Percentiles rank a stretch among this genome's conserved stretches.
Conservation (phyloP, 768 basidiomycete genomes). For the Fistulinella prunicolor region DNA sequence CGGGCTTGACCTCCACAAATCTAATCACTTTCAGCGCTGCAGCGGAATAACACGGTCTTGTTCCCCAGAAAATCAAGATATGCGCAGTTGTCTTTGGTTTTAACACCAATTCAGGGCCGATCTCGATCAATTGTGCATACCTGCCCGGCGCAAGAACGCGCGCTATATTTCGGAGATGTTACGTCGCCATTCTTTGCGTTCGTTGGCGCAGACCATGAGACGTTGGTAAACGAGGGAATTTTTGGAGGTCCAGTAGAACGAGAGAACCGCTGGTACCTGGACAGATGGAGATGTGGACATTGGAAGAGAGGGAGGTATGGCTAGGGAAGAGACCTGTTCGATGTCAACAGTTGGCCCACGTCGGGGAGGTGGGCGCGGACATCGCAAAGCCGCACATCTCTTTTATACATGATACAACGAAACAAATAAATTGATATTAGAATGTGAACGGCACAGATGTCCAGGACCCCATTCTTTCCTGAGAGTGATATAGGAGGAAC, state of each 20-base stretch:
- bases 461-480: neutral
- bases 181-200: slow-evolving; percentile 25
- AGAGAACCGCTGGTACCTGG: slow-evolving; percentile 28
- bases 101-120: slow-evolving; percentile 13
- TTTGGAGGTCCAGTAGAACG: slow-evolving; percentile 28
- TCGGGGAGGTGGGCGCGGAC: slow-evolving; percentile 13
- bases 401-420: too few relatives aligned
- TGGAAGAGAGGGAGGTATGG: slow-evolving; percentile 1
- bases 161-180: slow-evolving; percentile 28
- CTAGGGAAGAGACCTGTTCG: slow-evolving; percentile 19
- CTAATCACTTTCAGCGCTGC: slow-evolving; percentile 12
- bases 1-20: slow-evolving; percentile 17
- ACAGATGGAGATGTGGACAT: slow-evolving; percentile 20
- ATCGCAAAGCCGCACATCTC: slow-evolving; percentile 26
- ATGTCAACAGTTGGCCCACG: slow-evolving; percentile 25
- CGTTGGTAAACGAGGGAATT: slow-evolving; percentile 35
- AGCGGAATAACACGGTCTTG: slow-evolving; percentile 9
- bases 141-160: slow-evolving; percentile 33
- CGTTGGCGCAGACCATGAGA: slow-evolving; percentile 29
- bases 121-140: slow-evolving; percentile 32
- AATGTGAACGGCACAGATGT: too few relatives aligned
- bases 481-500: neutral
- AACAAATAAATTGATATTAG: too few relatives aligned
- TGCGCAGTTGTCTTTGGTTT: slow-evolving; percentile 11
- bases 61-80: slow-evolving; percentile 8